phyloP scores from a whole-genome alignment of 2,329 filamentous ascomycete genomes.

The Dothistroma septosporum region DNA sequence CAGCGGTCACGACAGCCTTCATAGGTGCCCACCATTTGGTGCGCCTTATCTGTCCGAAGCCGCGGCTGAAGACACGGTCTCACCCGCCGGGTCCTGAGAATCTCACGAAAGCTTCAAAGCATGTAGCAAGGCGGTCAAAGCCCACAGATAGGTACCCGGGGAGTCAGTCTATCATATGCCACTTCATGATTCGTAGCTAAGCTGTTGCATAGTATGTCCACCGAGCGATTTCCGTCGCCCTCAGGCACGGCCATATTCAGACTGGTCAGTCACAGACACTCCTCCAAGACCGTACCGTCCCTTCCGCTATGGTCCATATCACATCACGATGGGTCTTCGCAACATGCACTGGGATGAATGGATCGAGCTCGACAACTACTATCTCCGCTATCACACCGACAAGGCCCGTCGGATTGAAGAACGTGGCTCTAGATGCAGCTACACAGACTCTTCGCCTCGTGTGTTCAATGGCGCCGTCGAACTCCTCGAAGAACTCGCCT shows the following conservation, averaged over 20 bases:
- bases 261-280: constrained; percentile 65
- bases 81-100: constrained; percentile 47
- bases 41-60: not conserved
- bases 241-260: constrained; percentile 56
- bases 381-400: constrained; percentile 64
- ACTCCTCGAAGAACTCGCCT: constrained; percentile 66
- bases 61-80: constrained; percentile 13
- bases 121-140: constrained; percentile 30
- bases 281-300: constrained; percentile 73
- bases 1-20: not conserved
- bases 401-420: constrained; percentile 66
- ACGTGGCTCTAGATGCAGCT: constrained; percentile 63
- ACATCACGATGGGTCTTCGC: constrained; percentile 74
- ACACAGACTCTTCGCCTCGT: constrained; percentile 57
- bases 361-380: constrained; percentile 84
- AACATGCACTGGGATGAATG: constrained; percentile 66
- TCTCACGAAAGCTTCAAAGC: constrained; percentile 26
- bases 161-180: constrained; percentile 37
- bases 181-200: constrained; percentile 8
- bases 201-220: constrained; percentile 49
- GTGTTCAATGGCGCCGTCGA: constrained; percentile 66
- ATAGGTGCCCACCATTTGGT: not conserved
- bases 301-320: constrained; percentile 73
- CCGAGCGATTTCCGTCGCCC: constrained; percentile 59
- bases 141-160: constrained; percentile 42